Conservation (phyloP, 805 yeast species). For the Candida maesae region DNA sequence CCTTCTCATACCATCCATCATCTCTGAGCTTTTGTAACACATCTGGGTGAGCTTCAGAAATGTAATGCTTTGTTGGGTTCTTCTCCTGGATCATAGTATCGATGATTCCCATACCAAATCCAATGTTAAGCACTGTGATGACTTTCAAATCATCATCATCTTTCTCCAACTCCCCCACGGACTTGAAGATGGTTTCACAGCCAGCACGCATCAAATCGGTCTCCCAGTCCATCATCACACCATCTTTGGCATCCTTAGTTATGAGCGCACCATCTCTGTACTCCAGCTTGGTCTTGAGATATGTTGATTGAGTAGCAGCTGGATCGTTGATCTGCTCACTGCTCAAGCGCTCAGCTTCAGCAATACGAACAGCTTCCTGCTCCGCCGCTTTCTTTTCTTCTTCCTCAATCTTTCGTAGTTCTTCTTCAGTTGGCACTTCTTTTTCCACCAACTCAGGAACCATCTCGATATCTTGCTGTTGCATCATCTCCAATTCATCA, state of each 20-base stretch:
- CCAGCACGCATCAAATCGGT: conserved; percentile 75
- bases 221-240: conserved; percentile 99
- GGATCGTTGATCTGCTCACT: conserved; percentile 42
- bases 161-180: conserved; percentile 30
- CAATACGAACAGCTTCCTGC: conserved; percentile 6
- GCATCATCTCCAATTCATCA: conserved; percentile 22
- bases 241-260: conserved; percentile 70
- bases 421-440: conserved; percentile 8
- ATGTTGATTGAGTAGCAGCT: conserved; percentile 60
- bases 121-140: conserved; percentile 69
- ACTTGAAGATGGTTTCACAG: conserved; percentile 64
- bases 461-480: conserved; percentile 18
- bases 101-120: conserved; percentile 97
- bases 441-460: conserved; percentile 1
- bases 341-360: conserved; percentile 25
- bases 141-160: conserved; percentile 33
- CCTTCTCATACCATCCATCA: conserved; percentile 82
- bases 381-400: conserved; percentile 13
- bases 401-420: conserved; percentile 16
- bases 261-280: conserved; percentile 66
- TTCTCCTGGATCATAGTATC: conserved; percentile 66
- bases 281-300: conserved; percentile 60
- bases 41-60: conserved; percentile 93
- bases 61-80: conserved; percentile 70
- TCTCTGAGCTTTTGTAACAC: conserved; percentile 62